Percentiles rank a stretch among this genome's conserved stretches.
phyloP scores from a whole-genome alignment of 805 yeast species.

The Metahyphopichia silvanorum region DNA sequence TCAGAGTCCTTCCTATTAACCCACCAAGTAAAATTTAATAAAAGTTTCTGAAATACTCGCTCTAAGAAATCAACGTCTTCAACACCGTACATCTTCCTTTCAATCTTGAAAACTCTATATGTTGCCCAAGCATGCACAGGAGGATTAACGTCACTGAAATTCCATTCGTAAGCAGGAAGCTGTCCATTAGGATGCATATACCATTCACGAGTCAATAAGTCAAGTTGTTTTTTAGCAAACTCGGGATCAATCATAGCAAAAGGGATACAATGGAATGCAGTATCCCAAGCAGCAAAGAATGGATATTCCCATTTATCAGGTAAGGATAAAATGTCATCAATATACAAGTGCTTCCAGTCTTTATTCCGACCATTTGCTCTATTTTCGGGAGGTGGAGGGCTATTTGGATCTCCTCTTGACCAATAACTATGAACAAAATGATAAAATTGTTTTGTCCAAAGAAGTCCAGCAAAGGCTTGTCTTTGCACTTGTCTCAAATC shows the following conservation, averaged over 20 bases:
- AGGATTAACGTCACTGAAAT: slow-evolving; percentile 91
- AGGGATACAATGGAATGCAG: slow-evolving; percentile 93
- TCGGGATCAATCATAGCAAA: slow-evolving; percentile 91
- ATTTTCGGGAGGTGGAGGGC: slow-evolving; percentile 72
- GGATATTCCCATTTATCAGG: slow-evolving; percentile 98
- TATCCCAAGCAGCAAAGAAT: slow-evolving; percentile 95
- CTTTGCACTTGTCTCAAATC: slow-evolving; percentile 80
- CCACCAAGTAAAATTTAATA: slow-evolving; percentile 96
- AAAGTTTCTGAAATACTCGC: slow-evolving; percentile 85
- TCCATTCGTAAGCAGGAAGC: slow-evolving; percentile 96
- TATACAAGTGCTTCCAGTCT: slow-evolving; percentile 86
- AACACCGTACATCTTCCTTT: slow-evolving; percentile 77
- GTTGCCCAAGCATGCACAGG: slow-evolving; percentile 98
- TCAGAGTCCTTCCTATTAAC: slow-evolving; percentile 84
- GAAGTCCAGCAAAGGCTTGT: slow-evolving; percentile 89
- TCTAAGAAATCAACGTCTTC: slow-evolving; percentile 83
- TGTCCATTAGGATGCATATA: slow-evolving; percentile 99
- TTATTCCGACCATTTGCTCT: slow-evolving; percentile 84
- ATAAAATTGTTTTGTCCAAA: slow-evolving; percentile 93
- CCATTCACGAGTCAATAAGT: slow-evolving; percentile 87
- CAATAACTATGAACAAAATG: slow-evolving; percentile 83
- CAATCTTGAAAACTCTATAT: slow-evolving; percentile 81
- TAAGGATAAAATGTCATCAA: slow-evolving; percentile 81
- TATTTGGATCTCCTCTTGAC: slow-evolving; percentile 79
- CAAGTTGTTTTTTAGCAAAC: slow-evolving; percentile 86